Conservation (phyloP, 768 basidiomycete genomes). For the Kwoniella heveanensis region DNA sequence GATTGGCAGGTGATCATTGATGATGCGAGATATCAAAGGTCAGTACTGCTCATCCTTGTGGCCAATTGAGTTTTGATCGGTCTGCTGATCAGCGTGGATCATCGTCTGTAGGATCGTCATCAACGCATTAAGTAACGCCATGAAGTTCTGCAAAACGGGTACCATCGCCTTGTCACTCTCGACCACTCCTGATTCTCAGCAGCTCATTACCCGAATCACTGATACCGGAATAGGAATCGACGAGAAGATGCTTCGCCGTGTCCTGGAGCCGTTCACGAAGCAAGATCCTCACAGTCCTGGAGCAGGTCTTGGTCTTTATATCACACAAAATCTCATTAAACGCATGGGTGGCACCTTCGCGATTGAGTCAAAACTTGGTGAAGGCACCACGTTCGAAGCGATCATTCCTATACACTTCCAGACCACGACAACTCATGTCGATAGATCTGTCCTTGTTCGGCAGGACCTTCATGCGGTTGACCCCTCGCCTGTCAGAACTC, state of each 20-base stretch:
- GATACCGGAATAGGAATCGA: constrained; percentile 40
- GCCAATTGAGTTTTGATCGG: not conserved
- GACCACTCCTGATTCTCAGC: not conserved
- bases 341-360: constrained; percentile 36
- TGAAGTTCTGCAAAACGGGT: constrained; percentile 31
- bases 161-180: constrained; percentile 24
- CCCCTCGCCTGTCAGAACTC: not conserved
- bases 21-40: constrained; percentile 40
- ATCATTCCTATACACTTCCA: constrained; percentile 23
- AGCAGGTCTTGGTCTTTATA: constrained; percentile 46
- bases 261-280: constrained; percentile 48
- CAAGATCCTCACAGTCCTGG: constrained; percentile 34
- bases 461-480: not conserved
- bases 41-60: not conserved
- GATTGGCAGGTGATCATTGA: constrained; percentile 39
- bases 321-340: constrained; percentile 34
- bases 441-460: not conserved
- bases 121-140: constrained; percentile 45
- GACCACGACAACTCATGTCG: not conserved
- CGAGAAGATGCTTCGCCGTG: constrained; percentile 12
- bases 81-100: not conserved
- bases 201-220: constrained; percentile 22
- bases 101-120: constrained; percentile 32
- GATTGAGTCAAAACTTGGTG: constrained; percentile 10
- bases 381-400: constrained; percentile 34